Percentiles rank a stretch among this genome's conserved stretches.
Conservation (phyloP, 192 early-diverging fungal genomes). For the Backusella morwellensis region DNA sequence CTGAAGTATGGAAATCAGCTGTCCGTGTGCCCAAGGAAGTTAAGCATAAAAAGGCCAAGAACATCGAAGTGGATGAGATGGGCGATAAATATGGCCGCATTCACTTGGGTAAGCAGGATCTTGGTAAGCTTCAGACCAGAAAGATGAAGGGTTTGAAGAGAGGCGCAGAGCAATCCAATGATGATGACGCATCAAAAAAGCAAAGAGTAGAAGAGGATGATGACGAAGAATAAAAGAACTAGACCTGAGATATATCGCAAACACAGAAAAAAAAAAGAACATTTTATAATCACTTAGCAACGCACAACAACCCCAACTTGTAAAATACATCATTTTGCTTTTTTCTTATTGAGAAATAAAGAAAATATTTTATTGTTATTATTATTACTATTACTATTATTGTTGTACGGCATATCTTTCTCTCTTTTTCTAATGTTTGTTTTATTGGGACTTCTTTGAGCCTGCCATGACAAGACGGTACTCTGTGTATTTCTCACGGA, state of each 20-base stretch:
- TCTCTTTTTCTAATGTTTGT: background rate
- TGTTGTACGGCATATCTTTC: background rate
- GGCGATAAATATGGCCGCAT: slow-evolving; percentile 91
- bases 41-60: slow-evolving; percentile 89
- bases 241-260: background rate
- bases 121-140: slow-evolving; percentile 91
- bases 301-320: background rate
- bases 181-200: slow-evolving; percentile 13
- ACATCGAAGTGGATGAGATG: slow-evolving; percentile 84
- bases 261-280: background rate
- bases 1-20: slow-evolving; percentile 84
- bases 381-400: background rate
- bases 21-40: slow-evolving; percentile 84
- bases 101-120: slow-evolving; percentile 90
- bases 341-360: slow-evolving; percentile 2
- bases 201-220: slow-evolving; percentile 1
- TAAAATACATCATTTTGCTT: background rate
- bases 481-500: background rate
- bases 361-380: background rate
- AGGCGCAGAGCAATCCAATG: slow-evolving; percentile 25
- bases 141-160: slow-evolving; percentile 95
- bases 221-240: background rate
- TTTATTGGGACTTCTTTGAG: background rate
- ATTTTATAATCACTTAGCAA: background rate
- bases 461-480: background rate